phyloP scores from a whole-genome alignment of 495 filamentous ascomycete species.

The Annulohypoxylon stygium region DNA sequence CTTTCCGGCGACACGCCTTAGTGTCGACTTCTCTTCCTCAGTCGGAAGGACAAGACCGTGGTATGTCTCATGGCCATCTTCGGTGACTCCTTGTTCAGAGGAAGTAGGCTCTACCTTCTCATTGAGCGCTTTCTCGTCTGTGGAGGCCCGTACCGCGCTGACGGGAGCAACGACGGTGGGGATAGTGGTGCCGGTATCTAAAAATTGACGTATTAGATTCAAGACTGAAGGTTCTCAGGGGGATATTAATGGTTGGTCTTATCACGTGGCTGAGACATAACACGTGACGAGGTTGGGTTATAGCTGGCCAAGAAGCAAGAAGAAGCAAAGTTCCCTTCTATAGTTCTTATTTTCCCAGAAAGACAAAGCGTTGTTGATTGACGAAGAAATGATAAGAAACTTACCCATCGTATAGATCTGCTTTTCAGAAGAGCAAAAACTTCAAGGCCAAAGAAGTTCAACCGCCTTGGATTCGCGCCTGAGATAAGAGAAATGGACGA shows the following conservation, averaged over 20 bases:
- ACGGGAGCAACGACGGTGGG: slow-evolving; percentile 43
- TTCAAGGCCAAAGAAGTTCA: slow-evolving; percentile 31
- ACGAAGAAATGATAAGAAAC: slow-evolving; percentile 15
- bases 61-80: slow-evolving; percentile 49
- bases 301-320: background rate
- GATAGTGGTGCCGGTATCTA: slow-evolving; percentile 47
- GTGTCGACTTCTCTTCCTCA: slow-evolving; percentile 63
- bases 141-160: slow-evolving; percentile 46
- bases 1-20: slow-evolving; percentile 66
- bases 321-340: background rate
- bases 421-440: slow-evolving; percentile 24
- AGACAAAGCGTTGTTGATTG: no score
- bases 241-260: background rate
- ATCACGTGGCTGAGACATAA: background rate
- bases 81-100: slow-evolving; percentile 12
- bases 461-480: slow-evolving; percentile 24
- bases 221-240: background rate
- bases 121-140: slow-evolving; percentile 39
- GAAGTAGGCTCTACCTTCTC: slow-evolving; percentile 22
- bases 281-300: background rate
- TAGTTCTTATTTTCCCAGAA: no score
- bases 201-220: slow-evolving; percentile 19
- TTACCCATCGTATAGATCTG: slow-evolving; percentile 36
- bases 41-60: slow-evolving; percentile 63
- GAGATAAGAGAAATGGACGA: slow-evolving; percentile 36